Base-by-base conservation (phyloP, 352 stramenopile species). In the Plasmopara muralis region DNA sequence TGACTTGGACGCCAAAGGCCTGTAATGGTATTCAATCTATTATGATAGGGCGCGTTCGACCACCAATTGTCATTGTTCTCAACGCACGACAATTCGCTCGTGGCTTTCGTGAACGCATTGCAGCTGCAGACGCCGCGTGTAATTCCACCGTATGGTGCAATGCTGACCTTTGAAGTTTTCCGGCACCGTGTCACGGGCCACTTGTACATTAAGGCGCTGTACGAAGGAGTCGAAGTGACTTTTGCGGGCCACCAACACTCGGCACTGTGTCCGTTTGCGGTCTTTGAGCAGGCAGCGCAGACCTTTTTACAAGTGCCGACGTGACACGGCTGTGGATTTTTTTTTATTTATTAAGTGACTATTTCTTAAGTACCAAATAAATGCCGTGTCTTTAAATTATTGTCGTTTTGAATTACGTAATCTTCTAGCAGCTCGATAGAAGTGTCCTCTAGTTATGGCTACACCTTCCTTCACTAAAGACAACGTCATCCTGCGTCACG, bases 1-100 rank as follows among this genome's bases (percentile, higher is more conserved):
- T 25, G 20, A 3, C 20, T 25, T 25, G 20, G 20, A 25, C 20
- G 20, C 1, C 20, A 25, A 25, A 25, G 20, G 3, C 20, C 20
- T 25, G 1, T 25, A 1, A 25, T 3, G 3, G 20, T 1, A 25
- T 25, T 3, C 20, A 25, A 25, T 25, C 3, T 3, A 25, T 25
- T 61, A 9, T 53, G 37, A 29, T 40, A 62, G 40, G 50, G 50
- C 35, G 35, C 42, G 37, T 53, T 31, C 13, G 55, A 55, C 6
- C 70, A 78, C 64, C 85, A 77, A 44, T 33, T 92, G 37, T 85
- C 82, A 39, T 62, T 92, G 0, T 85, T 89, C 63, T 92, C 82
- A 0, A 77, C 71, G 0, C 82, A 92, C 59, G 78, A 92, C 59
- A 89, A 89, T 60, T 87, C 82, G 48, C 62, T 92, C 13, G 77